These are phyloP conservation scores for Echinochloa phyllopogon DNA, from an alignment of 176 grass and related monocot species.

Conservation along the genomic window DNA sequence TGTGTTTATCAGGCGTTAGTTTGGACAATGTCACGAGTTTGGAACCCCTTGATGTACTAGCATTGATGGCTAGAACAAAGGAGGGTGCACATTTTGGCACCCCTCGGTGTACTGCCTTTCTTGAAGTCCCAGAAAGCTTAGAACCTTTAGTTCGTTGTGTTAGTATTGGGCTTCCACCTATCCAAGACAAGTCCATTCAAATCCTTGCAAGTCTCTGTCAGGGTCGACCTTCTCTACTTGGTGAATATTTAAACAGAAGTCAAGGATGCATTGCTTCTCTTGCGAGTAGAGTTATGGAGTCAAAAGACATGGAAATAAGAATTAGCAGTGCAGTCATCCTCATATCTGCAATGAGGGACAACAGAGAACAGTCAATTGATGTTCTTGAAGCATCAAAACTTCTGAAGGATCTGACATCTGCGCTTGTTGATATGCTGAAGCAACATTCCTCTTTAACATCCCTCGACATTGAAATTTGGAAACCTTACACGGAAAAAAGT, in stretches of 20 bases:
- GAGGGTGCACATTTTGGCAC: slow-evolving; percentile 60
- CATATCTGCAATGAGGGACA: slow-evolving; percentile 73
- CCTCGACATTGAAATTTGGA: slow-evolving; percentile 77
- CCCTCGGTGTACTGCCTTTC: slow-evolving; percentile 67
- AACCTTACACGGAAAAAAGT: slow-evolving; percentile 61
- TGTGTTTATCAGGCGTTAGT: slow-evolving; percentile 74
- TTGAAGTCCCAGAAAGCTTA: slow-evolving; percentile 75
- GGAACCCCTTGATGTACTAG: slow-evolving; percentile 75
- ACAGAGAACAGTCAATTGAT: slow-evolving; percentile 62
- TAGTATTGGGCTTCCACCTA: slow-evolving; percentile 65
- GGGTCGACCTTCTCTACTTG: slow-evolving; percentile 66
- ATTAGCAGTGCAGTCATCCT: slow-evolving; percentile 73
- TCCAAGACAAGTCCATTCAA: slow-evolving; percentile 88
- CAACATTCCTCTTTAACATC: slow-evolving; percentile 54
- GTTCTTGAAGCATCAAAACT: slow-evolving; percentile 69
- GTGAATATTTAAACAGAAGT: slow-evolving; percentile 75
- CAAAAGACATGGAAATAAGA: slow-evolving; percentile 70
- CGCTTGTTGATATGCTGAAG: slow-evolving; percentile 82
- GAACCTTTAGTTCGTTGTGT: slow-evolving; percentile 74
- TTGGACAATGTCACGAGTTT: slow-evolving; percentile 59
- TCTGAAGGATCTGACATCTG: slow-evolving; percentile 71
- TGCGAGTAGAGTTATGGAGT: slow-evolving; percentile 74
- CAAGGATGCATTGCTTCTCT: slow-evolving; percentile 75
- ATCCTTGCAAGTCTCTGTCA: slow-evolving; percentile 87
- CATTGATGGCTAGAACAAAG: slow-evolving; percentile 67